Conservation (phyloP, 208 protist species). For the Leishmania braziliensis region DNA sequence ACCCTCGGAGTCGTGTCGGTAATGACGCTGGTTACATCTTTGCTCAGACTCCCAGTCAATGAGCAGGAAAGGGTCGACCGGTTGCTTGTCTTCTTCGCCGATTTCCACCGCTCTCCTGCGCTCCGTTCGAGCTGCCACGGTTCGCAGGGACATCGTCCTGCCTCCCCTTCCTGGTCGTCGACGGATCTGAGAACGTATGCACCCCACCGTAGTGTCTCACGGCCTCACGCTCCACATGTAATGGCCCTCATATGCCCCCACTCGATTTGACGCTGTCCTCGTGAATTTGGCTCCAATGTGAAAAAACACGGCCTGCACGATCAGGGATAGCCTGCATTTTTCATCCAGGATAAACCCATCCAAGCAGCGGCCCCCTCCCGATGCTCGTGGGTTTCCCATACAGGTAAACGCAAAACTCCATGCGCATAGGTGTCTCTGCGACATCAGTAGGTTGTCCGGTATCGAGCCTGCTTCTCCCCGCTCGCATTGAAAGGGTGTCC, state of each 20-base stretch:
- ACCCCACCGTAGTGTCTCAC: background rate
- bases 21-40: no score
- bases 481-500: no score
- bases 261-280: background rate
- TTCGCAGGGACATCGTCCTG: background rate
- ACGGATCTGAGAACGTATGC: background rate
- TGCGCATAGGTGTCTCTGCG: no score
- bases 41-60: no score
- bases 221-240: background rate
- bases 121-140: background rate
- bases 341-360: no score
- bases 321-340: background rate
- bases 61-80: no score
- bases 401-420: no score
- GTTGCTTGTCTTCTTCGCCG: background rate
- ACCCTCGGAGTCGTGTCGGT: no score
- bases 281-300: background rate
- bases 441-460: no score
- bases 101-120: background rate
- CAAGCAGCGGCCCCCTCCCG: no score
- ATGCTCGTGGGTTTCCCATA: no score
- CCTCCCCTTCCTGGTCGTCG: background rate
- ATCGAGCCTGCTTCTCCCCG: no score
- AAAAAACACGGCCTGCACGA: background rate
- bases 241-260: background rate